Base-by-base conservation (phyloP, 306 rosid species). In the Medicago arabica region DNA sequence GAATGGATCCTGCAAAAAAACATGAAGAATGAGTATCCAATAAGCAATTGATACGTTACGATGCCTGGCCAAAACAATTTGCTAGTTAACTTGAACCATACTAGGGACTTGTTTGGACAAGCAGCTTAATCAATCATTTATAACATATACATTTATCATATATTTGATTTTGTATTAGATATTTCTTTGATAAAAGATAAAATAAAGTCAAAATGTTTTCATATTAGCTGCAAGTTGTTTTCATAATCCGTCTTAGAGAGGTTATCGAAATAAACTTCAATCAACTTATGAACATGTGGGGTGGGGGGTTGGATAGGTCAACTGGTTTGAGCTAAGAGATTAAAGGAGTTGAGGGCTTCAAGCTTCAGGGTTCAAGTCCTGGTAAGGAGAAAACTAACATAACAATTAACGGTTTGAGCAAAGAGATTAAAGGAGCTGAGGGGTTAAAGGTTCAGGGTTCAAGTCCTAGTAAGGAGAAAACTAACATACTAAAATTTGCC, bases 1-100 rank as follows among this genome's bases (percentile, higher is more conserved):
- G 80, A 79, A 88, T 74, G n/a, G 91, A 84, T 78, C 97, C 97
- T 91, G 86, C 67, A 75, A 69, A 63, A 71, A 49, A 23, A 75
- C 49, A 74, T 1, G 25, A 31, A 46, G 25, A 54, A 81, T 49
- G 2, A 44, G 11, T 12, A 28, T 67, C 61, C 36, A 54, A 10
- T 60, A 34, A 54, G 53, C 39, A 53, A 44, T 60, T 15, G 16
- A 11, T 4, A 12, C 16, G 12, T 21, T 18, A 54, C 25, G 25
- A 18, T 54, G 4, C 28, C 28, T 8, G 31, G 12, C 49, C 23
- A 17, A 14, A 53, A 15, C 9, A 70, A 46, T 43, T 43, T 59
- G 23, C 10, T 54, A 12, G 70, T 9, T 25, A 57, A 59, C 64
- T 49, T 61, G 62, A 14, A 73, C 49, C 9, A 5, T 17, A 64